Percentiles rank a stretch among this genome's conserved stretches.
Evolutionary conservation across 371 early-diverging fungal species (phyloP).

Genomic region (Blyttiomyces sp.): DNA sequence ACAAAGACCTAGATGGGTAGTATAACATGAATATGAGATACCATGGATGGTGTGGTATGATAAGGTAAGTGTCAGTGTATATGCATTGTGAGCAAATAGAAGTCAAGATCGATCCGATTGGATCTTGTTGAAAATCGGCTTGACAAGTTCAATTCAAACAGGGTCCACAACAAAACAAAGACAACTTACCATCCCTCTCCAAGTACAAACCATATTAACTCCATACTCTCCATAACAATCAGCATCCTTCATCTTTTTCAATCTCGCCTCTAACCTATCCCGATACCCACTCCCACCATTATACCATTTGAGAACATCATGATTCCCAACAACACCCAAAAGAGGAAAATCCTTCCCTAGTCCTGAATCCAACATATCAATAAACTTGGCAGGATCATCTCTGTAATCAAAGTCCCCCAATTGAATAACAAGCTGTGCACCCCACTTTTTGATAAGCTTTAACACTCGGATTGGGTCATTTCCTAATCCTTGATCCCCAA

Average conservation of each 20-base stretch:
- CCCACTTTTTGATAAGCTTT: constrained; percentile 27
- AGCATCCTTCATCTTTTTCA: constrained; percentile 9
- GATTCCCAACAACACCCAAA: constrained; percentile 36
- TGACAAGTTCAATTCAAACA: not conserved
- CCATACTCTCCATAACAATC: constrained; percentile 39
- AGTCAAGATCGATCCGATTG: too few species aligned
- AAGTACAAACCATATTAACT: constrained; percentile 30
- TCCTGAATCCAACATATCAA: constrained; percentile 7
- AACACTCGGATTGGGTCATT: constrained; percentile 23
- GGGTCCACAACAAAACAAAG: too few species aligned
- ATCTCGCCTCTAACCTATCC: constrained; percentile 14
- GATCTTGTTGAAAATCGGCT: too few species aligned
- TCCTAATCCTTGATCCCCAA: constrained; percentile 39
- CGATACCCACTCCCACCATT: constrained; percentile 24
- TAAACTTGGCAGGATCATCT: constrained; percentile 7
- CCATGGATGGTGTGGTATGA: not conserved
- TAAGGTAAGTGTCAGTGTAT: not conserved
- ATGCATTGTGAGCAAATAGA: too few species aligned
- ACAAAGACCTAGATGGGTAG: constrained; percentile 31
- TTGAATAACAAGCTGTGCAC: constrained; percentile 18
- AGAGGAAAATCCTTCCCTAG: constrained; percentile 27
- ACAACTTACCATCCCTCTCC: constrained; percentile 24
- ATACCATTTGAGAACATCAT: constrained; percentile 39
- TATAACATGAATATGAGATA: not conserved
- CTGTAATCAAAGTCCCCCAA: constrained; percentile 33